Percentiles rank a stretch among this genome's conserved stretches.
Conservation (phyloP, 73 alveolate genomes). For the Blepharisma japonicum region DNA sequence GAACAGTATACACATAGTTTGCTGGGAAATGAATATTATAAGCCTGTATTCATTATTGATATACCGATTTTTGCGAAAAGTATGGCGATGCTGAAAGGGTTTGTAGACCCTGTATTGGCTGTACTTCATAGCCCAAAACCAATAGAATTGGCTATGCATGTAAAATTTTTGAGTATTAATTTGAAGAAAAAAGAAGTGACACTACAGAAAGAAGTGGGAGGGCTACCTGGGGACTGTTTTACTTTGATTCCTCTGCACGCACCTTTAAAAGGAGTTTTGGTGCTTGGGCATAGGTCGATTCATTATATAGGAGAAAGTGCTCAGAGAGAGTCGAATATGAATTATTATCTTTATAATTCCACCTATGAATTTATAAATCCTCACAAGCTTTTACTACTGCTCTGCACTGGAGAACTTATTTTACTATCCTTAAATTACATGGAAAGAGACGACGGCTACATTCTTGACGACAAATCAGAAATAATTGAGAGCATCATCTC, state of each 20-base stretch:
- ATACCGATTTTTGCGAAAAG: neutral
- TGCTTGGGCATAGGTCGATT: neutral
- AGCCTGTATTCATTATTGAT: neutral
- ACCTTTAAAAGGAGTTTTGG: constrained; percentile 22
- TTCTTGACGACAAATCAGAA: neutral
- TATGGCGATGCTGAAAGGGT: constrained; percentile 13
- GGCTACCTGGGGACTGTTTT: neutral
- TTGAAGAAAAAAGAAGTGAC: neutral
- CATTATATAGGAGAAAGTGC: constrained; percentile 2
- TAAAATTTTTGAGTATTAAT: constrained; percentile 5
- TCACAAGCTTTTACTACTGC: neutral
- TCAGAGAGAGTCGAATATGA: neutral
- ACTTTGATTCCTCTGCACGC: neutral
- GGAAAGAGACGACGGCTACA: neutral
- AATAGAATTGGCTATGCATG: neutral
- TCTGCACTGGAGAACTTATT: constrained; percentile 4
- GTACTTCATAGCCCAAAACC: constrained; percentile 21
- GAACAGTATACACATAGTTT: neutral
- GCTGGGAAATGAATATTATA: neutral
- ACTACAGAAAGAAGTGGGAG: neutral
- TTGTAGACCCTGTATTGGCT: neutral
- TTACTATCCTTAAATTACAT: neutral
- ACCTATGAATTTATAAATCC: constrained; percentile 1
- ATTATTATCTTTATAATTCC: neutral
- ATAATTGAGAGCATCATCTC: neutral